Evolutionary conservation across 2,329 filamentous ascomycete genomes (phyloP), one percentile per base, ranked within the genome.

Genomic region (Diaporthe sp.): DNA sequence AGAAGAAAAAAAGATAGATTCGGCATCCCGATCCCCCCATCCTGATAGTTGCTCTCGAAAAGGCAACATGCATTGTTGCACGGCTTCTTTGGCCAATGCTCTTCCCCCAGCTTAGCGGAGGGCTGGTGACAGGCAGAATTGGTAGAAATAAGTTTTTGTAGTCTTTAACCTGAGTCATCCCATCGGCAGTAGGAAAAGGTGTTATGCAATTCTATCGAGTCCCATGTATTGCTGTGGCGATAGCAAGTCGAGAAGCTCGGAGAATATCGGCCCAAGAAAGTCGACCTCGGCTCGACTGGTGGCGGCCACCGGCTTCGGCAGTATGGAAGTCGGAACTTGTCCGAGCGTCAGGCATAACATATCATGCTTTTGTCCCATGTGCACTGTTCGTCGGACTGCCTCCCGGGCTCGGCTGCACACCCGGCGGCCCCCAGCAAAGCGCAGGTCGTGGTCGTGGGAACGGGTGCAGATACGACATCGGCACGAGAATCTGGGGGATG

Each of bases 291-390:
- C 51, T 65, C 73, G 66, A 61, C 71, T 61, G 42, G 61, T 53
- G 39, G 15, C n/a, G 42, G 30, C 17, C 39, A 30, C 39, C 50
- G 58, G 50, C 32, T 68, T 75, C 74, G 74, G 74, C 55, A 74
- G 74, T 68, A 68, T 68, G 63, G 63, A 68, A 68, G 71, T 63
- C 72, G 74, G 74, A 72, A 73, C 39, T 68, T 72, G 65, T 15
- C 65, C 55, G 66, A 69, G 35, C 59, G 37, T 44, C 22, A n/a
- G 69, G 35, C 58, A 15, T 4, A 37, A 50, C 44, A 12, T 27
- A 17, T 27, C 30, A 42, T 35, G n/a, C 19, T 19, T 19, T 55
- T 35, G 17, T 30, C 30, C 55, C 56, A 25, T 68, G 70, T 55
- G 55, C 37, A n/a, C 32, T 37, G 37, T 51, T 27, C 13, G 32